These are phyloP conservation scores for Xylaria digitata DNA, from an alignment of 2,329 filamentous ascomycete genomes.

Conservation along the genomic window DNA sequence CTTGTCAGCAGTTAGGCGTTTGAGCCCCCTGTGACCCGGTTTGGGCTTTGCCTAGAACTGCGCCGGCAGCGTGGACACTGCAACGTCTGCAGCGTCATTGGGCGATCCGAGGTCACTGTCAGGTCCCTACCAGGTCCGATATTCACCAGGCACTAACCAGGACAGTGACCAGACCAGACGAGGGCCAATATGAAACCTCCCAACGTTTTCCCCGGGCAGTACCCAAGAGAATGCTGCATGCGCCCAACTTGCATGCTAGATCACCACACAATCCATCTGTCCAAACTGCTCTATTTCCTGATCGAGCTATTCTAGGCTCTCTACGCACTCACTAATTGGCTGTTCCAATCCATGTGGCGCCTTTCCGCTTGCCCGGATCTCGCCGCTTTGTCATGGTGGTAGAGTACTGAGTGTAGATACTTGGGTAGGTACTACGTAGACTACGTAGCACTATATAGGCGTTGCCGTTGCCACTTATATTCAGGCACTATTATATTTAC, in stretches of 20 bases:
- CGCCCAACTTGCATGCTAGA: conserved; percentile 22
- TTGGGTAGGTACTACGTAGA: neutral
- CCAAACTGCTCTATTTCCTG: conserved; percentile 22
- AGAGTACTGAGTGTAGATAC: neutral
- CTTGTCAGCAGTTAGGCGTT: conserved; percentile 13
- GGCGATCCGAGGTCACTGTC: conserved; percentile 15
- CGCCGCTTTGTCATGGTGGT: conserved; percentile 13
- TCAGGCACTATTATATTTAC: too few species aligned
- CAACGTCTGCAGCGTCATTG: conserved; percentile 6
- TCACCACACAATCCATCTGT: conserved; percentile 2
- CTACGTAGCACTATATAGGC: neutral
- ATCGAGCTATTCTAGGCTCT: conserved; percentile 24
- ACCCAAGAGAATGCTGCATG: conserved; percentile 5
- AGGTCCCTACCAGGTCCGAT: too few species aligned
- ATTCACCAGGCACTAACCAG: too few species aligned
- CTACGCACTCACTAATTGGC: conserved; percentile 28
- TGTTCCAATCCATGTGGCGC: conserved; percentile 10
- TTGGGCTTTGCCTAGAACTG: neutral
- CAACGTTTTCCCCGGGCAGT: neutral
- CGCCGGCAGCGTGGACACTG: conserved; percentile 19
- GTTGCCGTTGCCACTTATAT: conserved; percentile 27
- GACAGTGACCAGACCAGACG: neutral
- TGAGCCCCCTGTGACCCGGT: neutral
- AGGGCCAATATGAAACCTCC: conserved; percentile 11
- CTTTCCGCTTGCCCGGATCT: conserved; percentile 28